These are phyloP conservation scores for Globisporangium lucens DNA, from an alignment of 352 stramenopile genomes.

Conservation along the genomic window DNA sequence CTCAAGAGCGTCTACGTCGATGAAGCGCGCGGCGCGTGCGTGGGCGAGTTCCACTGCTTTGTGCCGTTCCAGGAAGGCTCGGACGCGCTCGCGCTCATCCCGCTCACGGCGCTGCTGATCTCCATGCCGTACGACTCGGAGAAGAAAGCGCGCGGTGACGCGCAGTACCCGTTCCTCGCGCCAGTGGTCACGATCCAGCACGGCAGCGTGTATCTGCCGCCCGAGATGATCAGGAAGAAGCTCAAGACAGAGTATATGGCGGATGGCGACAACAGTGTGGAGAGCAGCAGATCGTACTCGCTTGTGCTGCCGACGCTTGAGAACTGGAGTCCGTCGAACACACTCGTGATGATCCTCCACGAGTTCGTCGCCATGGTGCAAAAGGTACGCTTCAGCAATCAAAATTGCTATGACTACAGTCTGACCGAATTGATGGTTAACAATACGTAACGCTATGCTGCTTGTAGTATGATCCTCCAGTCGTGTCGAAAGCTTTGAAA, in stretches of 20 bases:
- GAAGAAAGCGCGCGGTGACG: constrained; percentile 24
- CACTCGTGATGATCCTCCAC: constrained; percentile 63
- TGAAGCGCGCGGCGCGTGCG: constrained; percentile 38
- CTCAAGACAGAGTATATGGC: background rate
- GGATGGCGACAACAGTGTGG: background rate
- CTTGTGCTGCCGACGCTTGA: constrained; percentile 51
- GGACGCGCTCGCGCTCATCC: constrained; percentile 58
- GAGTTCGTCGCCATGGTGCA: constrained; percentile 68
- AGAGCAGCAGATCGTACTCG: constrained; percentile 16
- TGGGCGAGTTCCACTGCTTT: constrained; percentile 69
- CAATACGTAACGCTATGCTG: background rate
- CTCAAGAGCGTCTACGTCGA: constrained; percentile 48
- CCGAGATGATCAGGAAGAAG: constrained; percentile 35
- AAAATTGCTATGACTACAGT: background rate
- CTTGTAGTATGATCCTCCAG: constrained; percentile 30
- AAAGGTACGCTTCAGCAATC: constrained; percentile 19
- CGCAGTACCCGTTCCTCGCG: constrained; percentile 61
- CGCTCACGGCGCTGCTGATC: constrained; percentile 51
- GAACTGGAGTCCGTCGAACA: constrained; percentile 77
- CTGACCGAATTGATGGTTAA: background rate
- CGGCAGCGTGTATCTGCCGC: constrained; percentile 49
- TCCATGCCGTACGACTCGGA: constrained; percentile 50
- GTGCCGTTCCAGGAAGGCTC: constrained; percentile 74
- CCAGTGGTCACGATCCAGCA: constrained; percentile 45
- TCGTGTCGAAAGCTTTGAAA: constrained; percentile 14